Conservation (phyloP, 2,329 filamentous ascomycete species). For the Penicillium sp. region DNA sequence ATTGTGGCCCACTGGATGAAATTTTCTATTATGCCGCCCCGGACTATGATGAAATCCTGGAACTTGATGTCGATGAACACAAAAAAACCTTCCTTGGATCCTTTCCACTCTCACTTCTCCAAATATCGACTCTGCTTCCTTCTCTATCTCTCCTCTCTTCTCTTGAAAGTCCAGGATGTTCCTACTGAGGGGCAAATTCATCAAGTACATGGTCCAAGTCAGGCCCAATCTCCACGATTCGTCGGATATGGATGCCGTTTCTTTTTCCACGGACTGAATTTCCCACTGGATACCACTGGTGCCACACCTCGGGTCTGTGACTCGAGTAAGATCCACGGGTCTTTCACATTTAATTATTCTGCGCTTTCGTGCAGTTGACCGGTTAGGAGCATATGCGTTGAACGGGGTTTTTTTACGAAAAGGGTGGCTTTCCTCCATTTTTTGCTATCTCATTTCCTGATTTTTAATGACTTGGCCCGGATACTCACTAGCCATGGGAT, state of each 20-base stretch:
- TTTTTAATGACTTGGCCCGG: conserved; percentile 19
- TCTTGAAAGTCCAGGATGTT: conserved; percentile 7
- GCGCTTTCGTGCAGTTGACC: conserved; percentile 20
- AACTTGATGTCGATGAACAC: conserved; percentile 14
- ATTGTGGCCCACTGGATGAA: conserved; percentile 16
- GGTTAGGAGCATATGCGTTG: conserved; percentile 24
- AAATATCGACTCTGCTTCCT: neutral
- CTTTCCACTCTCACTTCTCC: conserved; percentile 1
- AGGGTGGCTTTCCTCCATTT: conserved; percentile 30
- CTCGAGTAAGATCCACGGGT: conserved; percentile 6
- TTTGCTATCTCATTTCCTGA: conserved; percentile 17
- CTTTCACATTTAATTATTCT: conserved; percentile 17
- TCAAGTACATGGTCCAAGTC: neutral
- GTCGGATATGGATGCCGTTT: conserved; percentile 4
- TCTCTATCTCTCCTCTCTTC: neutral
- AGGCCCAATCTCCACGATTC: neutral
- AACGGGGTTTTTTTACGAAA: conserved; percentile 24
- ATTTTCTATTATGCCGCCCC: conserved; percentile 4
- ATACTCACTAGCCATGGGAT: conserved; percentile 15
- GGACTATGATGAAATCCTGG: conserved; percentile 15
- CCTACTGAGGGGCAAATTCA: conserved; percentile 1
- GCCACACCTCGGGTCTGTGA: neutral
- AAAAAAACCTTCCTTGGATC: conserved; percentile 7
- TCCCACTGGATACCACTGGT: conserved; percentile 11
- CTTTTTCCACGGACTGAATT: conserved; percentile 9